Percentiles rank a stretch among this genome's conserved stretches.
Conservation (phyloP, 2,329 filamentous ascomycete genomes). For the Orbilia javanica region DNA sequence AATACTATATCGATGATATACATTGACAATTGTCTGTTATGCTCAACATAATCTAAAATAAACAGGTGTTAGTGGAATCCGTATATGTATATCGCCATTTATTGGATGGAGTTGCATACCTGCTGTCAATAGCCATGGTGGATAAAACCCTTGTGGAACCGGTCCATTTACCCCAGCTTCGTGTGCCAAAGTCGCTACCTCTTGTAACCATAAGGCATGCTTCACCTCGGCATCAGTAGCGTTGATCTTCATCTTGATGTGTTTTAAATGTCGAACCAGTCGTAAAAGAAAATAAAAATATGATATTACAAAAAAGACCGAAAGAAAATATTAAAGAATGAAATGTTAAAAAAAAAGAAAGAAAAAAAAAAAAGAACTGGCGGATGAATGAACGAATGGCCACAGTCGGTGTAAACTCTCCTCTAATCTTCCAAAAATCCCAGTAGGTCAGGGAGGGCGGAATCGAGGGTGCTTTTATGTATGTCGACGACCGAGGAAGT, state of each 20-base stretch:
- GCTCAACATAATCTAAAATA: slow-evolving; percentile 32
- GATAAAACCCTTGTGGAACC: slow-evolving; percentile 40
- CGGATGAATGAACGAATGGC: slow-evolving; percentile 33
- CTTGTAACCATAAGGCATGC: slow-evolving; percentile 48
- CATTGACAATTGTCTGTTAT: slow-evolving; percentile 45
- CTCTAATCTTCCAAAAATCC: slow-evolving; percentile 4
- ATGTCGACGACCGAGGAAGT: not conserved
- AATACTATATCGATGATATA: slow-evolving; percentile 51
- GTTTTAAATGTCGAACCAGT: slow-evolving; percentile 22
- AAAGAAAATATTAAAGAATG: not conserved
- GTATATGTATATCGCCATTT: not conserved
- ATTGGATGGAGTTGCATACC: slow-evolving; percentile 19
- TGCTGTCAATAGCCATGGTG: slow-evolving; percentile 42
- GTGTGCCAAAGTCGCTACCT: slow-evolving; percentile 38
- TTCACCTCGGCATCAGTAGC: slow-evolving; percentile 31
- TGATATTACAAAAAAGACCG: not conserved
- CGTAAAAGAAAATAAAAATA: slow-evolving; percentile 30
- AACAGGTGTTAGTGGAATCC: not conserved
- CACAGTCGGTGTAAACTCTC: slow-evolving; percentile 28
- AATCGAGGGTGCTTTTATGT: slow-evolving; percentile 41
- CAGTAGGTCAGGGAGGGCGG: slow-evolving; percentile 8
- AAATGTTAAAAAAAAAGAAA: slow-evolving; percentile 7
- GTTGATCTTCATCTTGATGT: slow-evolving; percentile 38
- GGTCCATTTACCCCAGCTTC: slow-evolving; percentile 48
- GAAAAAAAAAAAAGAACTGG: slow-evolving; percentile 3